Base-by-base conservation (phyloP, 345 rosid genomes). In the Carallia brachiata region DNA sequence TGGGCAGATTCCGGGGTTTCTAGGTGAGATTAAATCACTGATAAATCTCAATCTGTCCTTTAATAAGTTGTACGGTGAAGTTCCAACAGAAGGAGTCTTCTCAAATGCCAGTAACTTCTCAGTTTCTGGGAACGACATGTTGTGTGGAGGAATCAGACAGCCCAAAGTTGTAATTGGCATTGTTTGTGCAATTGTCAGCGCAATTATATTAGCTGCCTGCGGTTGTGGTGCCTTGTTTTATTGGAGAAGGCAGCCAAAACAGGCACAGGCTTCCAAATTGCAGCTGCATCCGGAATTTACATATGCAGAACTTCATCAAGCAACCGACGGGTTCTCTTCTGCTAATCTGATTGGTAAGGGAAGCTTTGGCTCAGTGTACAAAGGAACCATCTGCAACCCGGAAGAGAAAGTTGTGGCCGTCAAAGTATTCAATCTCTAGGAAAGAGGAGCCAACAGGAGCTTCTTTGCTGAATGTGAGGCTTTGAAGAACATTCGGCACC, bases 331-430 rank as follows among this genome's bases (percentile, higher is more conserved):
- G 12, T 69, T 69, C 37, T 69, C 72, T 13, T 23, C 63, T 23
- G 27, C 37, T 7, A 59, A 44, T 69, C 12, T 69, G 37, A 58
- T 68, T 47, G 72, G 72, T 19, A 19, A n/a, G 23, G 64, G 72
- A 2, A 36, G 55, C 27, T 68, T 68, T 59, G 72, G 72, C 18
- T 68, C 56, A 39, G 65, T 58, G 40, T 68, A 57, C 30, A 68
- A 47, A 30, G 64, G 64, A 57, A 47, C 28, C 10, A 16, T 67
- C 16, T n/a, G 9, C 54, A 52, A 16, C 6, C 18, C 54, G n/a
- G 55, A 27, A 7, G 66, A 32, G 8, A 4, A 37, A 15, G 50
- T 18, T 23, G 37, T 68, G 4, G 71, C 63, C 8, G 37, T 67
- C 0, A 67, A 67, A 40, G 63, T 67, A 7, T 13, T 67, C 27